phyloP scores from a whole-genome alignment of 768 basidiomycete species.

The Kwoniella dejecticola region DNA sequence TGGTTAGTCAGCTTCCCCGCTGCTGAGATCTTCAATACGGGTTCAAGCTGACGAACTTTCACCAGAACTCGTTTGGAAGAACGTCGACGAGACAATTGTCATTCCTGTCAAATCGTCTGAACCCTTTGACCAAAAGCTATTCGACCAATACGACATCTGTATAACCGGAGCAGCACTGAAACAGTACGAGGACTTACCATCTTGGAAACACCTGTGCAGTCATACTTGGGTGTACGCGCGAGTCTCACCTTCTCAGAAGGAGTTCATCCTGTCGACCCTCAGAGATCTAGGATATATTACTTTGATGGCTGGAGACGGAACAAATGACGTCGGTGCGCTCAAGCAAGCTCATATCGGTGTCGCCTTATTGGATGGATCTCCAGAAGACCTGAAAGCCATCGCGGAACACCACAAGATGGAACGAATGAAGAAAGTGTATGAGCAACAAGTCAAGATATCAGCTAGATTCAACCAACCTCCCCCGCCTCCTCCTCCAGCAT shows the following conservation, averaged over 20 bases:
- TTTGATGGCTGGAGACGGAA: conserved; percentile 98
- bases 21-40: neutral
- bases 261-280: conserved; percentile 86
- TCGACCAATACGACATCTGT: conserved; percentile 91
- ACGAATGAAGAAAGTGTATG: conserved; percentile 93
- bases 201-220: conserved; percentile 79
- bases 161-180: conserved; percentile 92
- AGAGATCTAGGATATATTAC: conserved; percentile 88
- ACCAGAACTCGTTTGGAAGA: conserved; percentile 84
- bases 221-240: conserved; percentile 99
- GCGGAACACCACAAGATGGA: conserved; percentile 88
- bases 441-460: conserved; percentile 88
- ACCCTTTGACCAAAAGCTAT: conserved; percentile 74
- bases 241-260: conserved; percentile 93
- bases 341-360: conserved; percentile 98
- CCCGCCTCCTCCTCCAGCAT: conserved; percentile 84
- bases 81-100: conserved; percentile 85
- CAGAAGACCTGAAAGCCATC: conserved; percentile 88
- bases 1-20: conserved; percentile 66
- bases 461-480: conserved; percentile 88
- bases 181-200: conserved; percentile 71
- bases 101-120: conserved; percentile 80
- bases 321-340: conserved; percentile 96
- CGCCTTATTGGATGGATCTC: conserved; percentile 84
- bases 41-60: no score